Evolutionary conservation across 805 yeast genomes (phyloP), one percentile per base, ranked within the genome.

Genomic region (Zygotorulaspora danielsina): DNA sequence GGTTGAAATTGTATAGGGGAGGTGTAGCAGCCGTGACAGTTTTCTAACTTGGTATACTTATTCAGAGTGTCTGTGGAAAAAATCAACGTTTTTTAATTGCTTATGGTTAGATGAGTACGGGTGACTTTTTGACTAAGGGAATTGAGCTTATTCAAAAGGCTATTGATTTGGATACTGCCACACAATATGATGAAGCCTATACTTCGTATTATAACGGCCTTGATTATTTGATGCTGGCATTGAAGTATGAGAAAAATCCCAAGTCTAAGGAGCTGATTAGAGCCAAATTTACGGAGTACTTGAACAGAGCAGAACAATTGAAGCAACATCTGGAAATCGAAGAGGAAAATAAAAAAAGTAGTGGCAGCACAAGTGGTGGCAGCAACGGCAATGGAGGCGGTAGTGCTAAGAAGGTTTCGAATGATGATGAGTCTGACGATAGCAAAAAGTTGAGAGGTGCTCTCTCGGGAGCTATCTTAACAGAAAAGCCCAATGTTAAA

Each of bases 81-180:
- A n/a, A n/a, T n/a, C n/a, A n/a, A n/a, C n/a, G n/a, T n/a, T n/a
- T n/a, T n/a, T n/a, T n/a, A n/a, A n/a, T n/a, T n/a, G n/a, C n/a
- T n/a, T n/a, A n/a, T n/a, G n/a, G 10, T 21, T 33, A 19, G n/a
- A 66, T 63, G 67, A 67, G 72, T 32, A 67, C 80, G 5, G 75
- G 76, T 8, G 96, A 90, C 57, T 90, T 90, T 61, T 73, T 93
- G 29, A 80, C 84, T 44, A 93, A 93, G 60, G 98, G 97, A n/a
- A 88, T 93, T 17, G 96, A 88, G 47, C 72, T 88, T 25, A 94
- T 93, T 13, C 95, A 88, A 59, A 83, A 82, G 63, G 98, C 98
- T 17, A 88, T 93, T 39, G 96, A 88, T 59, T 87, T 95, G 5
- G 98, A 93, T 60, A 79, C 86, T 12, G 88, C 88, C 17, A 81